Percentiles rank a stretch among this genome's conserved stretches.
phyloP scores from a whole-genome alignment of 2,329 filamentous ascomycete genomes.

The Pseudonectria buxi region DNA sequence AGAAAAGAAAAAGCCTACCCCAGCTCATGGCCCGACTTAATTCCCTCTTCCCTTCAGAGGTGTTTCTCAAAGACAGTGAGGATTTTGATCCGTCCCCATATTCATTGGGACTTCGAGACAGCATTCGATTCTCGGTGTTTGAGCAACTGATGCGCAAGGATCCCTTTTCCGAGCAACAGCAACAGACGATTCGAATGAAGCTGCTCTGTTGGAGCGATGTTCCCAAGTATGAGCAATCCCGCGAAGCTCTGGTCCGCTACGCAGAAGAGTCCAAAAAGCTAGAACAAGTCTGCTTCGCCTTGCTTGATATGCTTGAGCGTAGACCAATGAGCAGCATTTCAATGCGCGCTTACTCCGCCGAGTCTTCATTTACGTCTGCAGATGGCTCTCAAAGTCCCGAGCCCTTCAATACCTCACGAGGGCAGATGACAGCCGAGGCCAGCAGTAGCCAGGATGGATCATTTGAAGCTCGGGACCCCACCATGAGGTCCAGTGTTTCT shows the following conservation, averaged over 20 bases:
- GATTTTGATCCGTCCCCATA: constrained; percentile 23
- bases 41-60: constrained; percentile 26
- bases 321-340: constrained; percentile 1
- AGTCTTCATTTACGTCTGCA: constrained; percentile 6
- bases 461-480: constrained; percentile 1
- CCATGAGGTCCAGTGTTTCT: not conserved
- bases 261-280: constrained; percentile 28
- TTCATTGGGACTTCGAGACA: constrained; percentile 26
- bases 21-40: constrained; percentile 30
- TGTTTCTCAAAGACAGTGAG: constrained; percentile 14
- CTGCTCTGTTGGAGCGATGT: constrained; percentile 28
- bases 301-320: constrained; percentile 15
- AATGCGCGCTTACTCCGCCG: constrained; percentile 1
- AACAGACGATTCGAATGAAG: constrained; percentile 22
- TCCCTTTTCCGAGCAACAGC: constrained; percentile 11
- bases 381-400: constrained; percentile 8
- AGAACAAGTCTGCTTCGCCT: constrained; percentile 23
- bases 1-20: constrained; percentile 7
- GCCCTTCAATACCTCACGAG: constrained; percentile 2
- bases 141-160: constrained; percentile 26
- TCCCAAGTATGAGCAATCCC: constrained; percentile 22
- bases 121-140: constrained; percentile 29
- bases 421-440: constrained; percentile 3
- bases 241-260: constrained; percentile 25
- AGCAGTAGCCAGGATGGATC: constrained; percentile 6